Base-by-base conservation (phyloP, 2,329 filamentous ascomycete genomes). In the Scopulariopsis brevicaulis region DNA sequence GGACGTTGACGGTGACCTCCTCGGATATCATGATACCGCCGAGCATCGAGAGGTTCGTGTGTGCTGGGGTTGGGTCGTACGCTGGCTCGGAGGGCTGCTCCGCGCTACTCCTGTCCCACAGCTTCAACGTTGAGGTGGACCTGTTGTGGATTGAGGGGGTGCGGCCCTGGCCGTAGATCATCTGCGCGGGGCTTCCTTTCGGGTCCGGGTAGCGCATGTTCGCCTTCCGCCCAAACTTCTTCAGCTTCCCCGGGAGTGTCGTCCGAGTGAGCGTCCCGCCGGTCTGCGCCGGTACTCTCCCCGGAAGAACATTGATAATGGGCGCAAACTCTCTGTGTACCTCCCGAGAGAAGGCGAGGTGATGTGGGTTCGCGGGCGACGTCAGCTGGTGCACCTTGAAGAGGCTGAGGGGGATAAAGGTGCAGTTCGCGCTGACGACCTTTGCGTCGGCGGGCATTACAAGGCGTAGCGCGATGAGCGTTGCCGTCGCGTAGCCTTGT, bases 381-480 rank as follows among this genome's bases (percentile, higher is more conserved):
- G 82, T 77, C 61, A 85, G 78, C 67, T 89, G 86, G 59, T 85
- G 83, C 8, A 80, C 74, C 62, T 81, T 83, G 72, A 89, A 88
- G 62, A 89, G 83, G 52, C 72, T 78, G 34, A 88, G 71, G 0
- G 86, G 84, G 1, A 80, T 74, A 62, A 86, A 86, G 58, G 78
- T 74, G 64, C 81, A 79, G 32, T 76, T 75, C 1, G 77, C 71
- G 24, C 77, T 77, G 2, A 72, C 71, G 10, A 80, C 68, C 37
- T 74, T 76, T 18, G 76, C 74, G 62, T 87, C 81, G 32, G 88
- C 81, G 1, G 81, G 81, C 20, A 85, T 78, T 50, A 88, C 77
- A 18, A 84, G 71, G 53, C 78, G 78, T 66, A 88, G 81, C n/a
- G 79, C 69, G 35, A 84, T 73, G 63, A 84, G 68, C 2, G 40